Percentiles rank a stretch among this genome's conserved stretches.
These are phyloP conservation scores for Yamadazyma triangularis DNA, from an alignment of 1,139 yeast species.

Conservation along the genomic window DNA sequence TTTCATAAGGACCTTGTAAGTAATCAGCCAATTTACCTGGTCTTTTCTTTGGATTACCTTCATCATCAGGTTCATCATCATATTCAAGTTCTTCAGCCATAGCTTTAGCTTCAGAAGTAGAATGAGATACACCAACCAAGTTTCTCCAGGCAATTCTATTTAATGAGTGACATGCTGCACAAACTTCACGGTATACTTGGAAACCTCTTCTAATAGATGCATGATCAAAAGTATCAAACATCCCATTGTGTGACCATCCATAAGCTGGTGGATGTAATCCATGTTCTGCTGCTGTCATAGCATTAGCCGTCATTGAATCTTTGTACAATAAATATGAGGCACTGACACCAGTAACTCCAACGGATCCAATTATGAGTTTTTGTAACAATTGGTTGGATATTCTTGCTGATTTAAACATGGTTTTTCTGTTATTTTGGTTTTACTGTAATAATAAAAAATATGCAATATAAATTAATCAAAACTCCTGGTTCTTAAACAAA, in stretches of 20 bases:
- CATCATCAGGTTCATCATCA: constrained; percentile 99
- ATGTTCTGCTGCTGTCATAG: constrained; percentile 99
- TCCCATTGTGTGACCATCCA: constrained; percentile 93
- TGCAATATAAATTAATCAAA: too few species aligned
- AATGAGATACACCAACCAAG: constrained; percentile 94
- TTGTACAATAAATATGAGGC: constrained; percentile 76
- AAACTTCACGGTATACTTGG: constrained; percentile 98
- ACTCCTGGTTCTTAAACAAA: too few species aligned
- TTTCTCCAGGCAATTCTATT: constrained; percentile 99
- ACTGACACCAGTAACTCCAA: constrained; percentile 63
- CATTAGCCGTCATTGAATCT: constrained; percentile 79
- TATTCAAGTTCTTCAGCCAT: constrained; percentile 97
- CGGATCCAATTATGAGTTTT: constrained; percentile 58
- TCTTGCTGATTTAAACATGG: constrained; percentile 23
- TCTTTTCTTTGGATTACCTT: constrained; percentile 98
- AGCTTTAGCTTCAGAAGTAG: constrained; percentile 83
- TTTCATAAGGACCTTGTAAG: constrained; percentile 92
- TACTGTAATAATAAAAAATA: too few species aligned
- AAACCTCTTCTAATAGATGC: constrained; percentile 97
- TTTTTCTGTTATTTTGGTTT: too few species aligned
- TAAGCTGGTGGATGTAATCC: constrained; percentile 94
- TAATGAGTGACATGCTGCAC: constrained; percentile 98
- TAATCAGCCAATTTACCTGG: constrained; percentile 97
- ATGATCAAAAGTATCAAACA: constrained; percentile 91
- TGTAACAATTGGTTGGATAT: constrained; percentile 41